Evolutionary conservation across 208 protist species (phyloP), one percentile per base, ranked within the genome.

Genomic region (Willaertia magna): DNA sequence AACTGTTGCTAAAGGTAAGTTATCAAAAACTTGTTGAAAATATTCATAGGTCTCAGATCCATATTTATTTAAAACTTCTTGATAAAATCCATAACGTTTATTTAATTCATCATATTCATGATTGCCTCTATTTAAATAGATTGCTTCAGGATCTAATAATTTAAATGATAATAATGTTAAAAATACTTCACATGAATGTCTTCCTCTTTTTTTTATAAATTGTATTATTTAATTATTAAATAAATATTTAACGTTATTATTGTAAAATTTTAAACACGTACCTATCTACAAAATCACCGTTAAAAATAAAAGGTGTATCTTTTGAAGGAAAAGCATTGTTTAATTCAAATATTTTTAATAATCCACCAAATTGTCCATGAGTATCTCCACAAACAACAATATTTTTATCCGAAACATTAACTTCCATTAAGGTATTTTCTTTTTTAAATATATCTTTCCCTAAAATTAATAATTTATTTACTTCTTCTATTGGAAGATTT

Each of bases 331-430:
- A 91, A 4, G 93, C 93, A 76, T 88, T 88, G 84, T 95, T 92
- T n/a, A n/a, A n/a, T 59, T 90, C 89, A 2, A 96, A 87, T 67
- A 96, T 95, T 88, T 94, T 92, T 47, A 96, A 89, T 30, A 96
- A 88, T 74, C 95, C 93, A 44, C 91, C 90, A 22, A 95, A 87
- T 88, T 95, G 93, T 16, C 94, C 94, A 87, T 96, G 93, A 48
- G 95, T 85, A 88, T 96, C 94, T 20, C 94, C 94, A 11, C 95
- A 93, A 12, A 96, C 93, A 26, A 96, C 90, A 52, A 95, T 4
- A 20, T 79, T 42, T 42, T 61, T 61, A 39, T 39, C 85, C n/a
- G n/a, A n/a, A n/a, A n/a, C n/a, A n/a, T n/a, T n/a, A n/a, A n/a
- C n/a, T n/a, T n/a, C n/a, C n/a, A n/a, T n/a, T n/a, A n/a, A n/a